Evolutionary conservation across 139 green algal species (phyloP).

Genomic region (Bryopsis sp.): DNA sequence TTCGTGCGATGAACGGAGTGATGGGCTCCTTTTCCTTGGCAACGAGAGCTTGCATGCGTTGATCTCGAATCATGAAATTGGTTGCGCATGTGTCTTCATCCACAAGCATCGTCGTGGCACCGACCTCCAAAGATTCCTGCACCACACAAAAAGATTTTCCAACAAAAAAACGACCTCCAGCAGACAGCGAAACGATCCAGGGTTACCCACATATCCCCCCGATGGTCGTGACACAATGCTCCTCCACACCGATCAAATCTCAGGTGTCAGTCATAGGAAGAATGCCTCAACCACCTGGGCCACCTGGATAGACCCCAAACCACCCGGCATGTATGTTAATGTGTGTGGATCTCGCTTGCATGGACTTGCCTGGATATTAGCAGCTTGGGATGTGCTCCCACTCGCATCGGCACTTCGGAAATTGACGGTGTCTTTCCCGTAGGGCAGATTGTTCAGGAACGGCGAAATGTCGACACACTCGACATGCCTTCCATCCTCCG

Average conservation of each 20-base stretch:
- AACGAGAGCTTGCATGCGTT: slow-evolving; percentile 55
- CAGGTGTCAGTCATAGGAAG: too few relatives aligned
- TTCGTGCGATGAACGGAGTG: slow-evolving; percentile 46
- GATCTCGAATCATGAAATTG: slow-evolving; percentile 67
- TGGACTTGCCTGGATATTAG: slow-evolving; percentile 38
- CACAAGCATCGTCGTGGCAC: slow-evolving; percentile 37
- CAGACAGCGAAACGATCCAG: too few relatives aligned
- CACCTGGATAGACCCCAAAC: too few relatives aligned
- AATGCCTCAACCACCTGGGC: too few relatives aligned
- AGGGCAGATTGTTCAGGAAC: slow-evolving; percentile 55
- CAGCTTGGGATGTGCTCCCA: slow-evolving; percentile 52
- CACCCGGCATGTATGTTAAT: too few relatives aligned
- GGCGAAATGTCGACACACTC: slow-evolving; percentile 52
- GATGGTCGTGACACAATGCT: too few relatives aligned
- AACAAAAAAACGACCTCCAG: too few relatives aligned
- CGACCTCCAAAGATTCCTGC: slow-evolving; percentile 44
- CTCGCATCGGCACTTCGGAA: slow-evolving; percentile 49
- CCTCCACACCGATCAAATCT: too few relatives aligned
- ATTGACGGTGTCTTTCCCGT: slow-evolving; percentile 26
- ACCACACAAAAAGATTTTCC: too few relatives aligned
- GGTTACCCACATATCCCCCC: too few relatives aligned
- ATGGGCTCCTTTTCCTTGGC: slow-evolving; percentile 49
- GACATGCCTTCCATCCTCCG: slow-evolving; percentile 57
- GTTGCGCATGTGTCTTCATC: slow-evolving; percentile 66
- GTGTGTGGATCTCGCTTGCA: too few relatives aligned